Conservation (phyloP, 331 rosid species). For the Quercus lobata region DNA sequence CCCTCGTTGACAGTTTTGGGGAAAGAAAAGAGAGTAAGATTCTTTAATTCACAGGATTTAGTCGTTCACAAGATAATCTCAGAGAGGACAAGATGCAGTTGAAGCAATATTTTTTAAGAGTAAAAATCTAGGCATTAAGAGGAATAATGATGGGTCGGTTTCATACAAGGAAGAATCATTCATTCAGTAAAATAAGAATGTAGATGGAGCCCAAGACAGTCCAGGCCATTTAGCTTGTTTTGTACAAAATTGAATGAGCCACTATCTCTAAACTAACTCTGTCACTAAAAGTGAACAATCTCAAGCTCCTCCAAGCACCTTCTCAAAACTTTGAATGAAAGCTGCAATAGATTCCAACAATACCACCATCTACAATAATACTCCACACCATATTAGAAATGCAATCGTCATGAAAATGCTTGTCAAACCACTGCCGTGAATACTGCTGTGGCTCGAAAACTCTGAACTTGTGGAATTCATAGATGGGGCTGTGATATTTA, state of each 20-base stretch:
- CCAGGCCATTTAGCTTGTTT: conserved; percentile 29
- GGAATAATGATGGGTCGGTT: neutral
- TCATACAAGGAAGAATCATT: neutral
- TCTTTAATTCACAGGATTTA: neutral
- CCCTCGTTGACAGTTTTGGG: too few relatives aligned
- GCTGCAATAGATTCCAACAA: conserved; percentile 1
- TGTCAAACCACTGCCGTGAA: conserved; percentile 19
- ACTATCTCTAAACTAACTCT: conserved; percentile 20
- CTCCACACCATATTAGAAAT: conserved; percentile 32
- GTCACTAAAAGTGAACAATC: conserved; percentile 17
- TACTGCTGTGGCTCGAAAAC: conserved; percentile 39
- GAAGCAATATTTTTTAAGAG: neutral
- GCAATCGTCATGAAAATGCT: conserved; percentile 34
- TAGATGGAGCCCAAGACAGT: conserved; percentile 32
- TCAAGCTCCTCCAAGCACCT: conserved; percentile 11
- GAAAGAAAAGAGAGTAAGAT: too few relatives aligned
- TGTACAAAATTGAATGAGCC: conserved; percentile 60
- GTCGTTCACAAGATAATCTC: neutral
- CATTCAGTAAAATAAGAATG: conserved; percentile 29
- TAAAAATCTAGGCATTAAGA: neutral
- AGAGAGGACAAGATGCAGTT: neutral
- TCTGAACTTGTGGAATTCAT: conserved; percentile 61
- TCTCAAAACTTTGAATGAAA: conserved; percentile 33
- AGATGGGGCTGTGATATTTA: conserved; percentile 65
- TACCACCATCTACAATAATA: conserved; percentile 33